Percentiles rank a stretch among this genome's conserved stretches.
Conservation (phyloP, 768 basidiomycete genomes). For the Leccinum longicurvipes region DNA sequence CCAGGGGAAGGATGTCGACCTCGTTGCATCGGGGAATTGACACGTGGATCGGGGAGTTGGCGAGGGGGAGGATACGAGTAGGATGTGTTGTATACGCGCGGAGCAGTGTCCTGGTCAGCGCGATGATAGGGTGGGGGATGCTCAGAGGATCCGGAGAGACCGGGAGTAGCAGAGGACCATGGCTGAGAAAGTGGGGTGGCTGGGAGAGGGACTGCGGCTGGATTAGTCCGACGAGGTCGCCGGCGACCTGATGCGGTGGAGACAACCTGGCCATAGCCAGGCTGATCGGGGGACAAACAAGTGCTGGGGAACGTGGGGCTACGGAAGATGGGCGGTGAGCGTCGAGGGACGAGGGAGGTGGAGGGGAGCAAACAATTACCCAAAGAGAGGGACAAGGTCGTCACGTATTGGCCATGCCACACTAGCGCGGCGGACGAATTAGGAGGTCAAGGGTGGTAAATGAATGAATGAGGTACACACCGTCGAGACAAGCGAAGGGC, state of each 20-base stretch:
- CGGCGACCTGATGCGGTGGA: conserved; percentile 57
- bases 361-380: conserved; percentile 43
- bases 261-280: conserved; percentile 84
- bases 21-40: conserved; percentile 31
- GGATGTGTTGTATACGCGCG: conserved; percentile 23
- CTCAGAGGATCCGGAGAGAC: conserved; percentile 24
- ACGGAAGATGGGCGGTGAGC: conserved; percentile 20
- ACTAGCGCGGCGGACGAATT: conserved; percentile 42
- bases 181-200: conserved; percentile 33
- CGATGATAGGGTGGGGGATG: conserved; percentile 25
- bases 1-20: conserved; percentile 25
- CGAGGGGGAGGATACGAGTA: conserved; percentile 31
- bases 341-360: neutral
- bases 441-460: conserved; percentile 6
- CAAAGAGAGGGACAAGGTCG: conserved; percentile 84
- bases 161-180: conserved; percentile 50
- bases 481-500: conserved; percentile 76
- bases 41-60: conserved; percentile 29
- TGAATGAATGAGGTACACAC: conserved; percentile 41
- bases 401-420: conserved; percentile 88
- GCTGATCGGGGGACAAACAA: conserved; percentile 80
- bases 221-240: conserved; percentile 53
- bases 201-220: conserved; percentile 33
- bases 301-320: conserved; percentile 83
- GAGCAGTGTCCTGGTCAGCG: conserved; percentile 22